These are phyloP conservation scores for Pseudonitzschia pungens DNA, from an alignment of 108 stramenopile genomes.

Conservation along the genomic window DNA sequence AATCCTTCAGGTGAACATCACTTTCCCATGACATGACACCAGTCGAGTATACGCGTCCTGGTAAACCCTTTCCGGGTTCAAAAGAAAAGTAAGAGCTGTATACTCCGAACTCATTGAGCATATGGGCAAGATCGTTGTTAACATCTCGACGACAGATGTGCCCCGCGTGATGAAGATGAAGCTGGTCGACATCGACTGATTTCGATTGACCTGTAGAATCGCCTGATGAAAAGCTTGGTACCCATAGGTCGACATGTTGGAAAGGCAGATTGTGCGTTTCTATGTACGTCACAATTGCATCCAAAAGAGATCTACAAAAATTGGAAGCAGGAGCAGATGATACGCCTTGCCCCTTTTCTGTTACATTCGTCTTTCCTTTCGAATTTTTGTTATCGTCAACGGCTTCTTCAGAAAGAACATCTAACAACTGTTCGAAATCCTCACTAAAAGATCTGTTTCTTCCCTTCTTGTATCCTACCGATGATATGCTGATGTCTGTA, in stretches of 20 bases:
- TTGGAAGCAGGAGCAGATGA: conserved; percentile 1
- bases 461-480: conserved; percentile 8
- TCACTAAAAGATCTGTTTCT: conserved; percentile 30
- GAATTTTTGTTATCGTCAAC: neutral
- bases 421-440: conserved; percentile 34
- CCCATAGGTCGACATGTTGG: conserved; percentile 77
- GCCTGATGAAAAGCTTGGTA: conserved; percentile 49
- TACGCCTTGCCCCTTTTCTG: neutral
- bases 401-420: conserved; percentile 27
- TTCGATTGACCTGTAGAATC: conserved; percentile 27
- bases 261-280: conserved; percentile 52
- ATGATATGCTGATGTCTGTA: conserved; percentile 9
- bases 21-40: conserved; percentile 56
- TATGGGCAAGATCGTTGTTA: conserved; percentile 17
- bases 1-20: conserved; percentile 39
- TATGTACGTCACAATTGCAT: conserved; percentile 49
- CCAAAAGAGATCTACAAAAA: conserved; percentile 53
- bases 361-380: neutral
- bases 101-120: conserved; percentile 61
- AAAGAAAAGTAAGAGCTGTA: conserved; percentile 78
- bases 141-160: conserved; percentile 44
- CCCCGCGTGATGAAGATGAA: conserved; percentile 52
- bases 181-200: conserved; percentile 23
- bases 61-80: conserved; percentile 63
- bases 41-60: conserved; percentile 65